Conservation (phyloP, 2,329 filamentous ascomycete species). For the Botrytis byssoidea region DNA sequence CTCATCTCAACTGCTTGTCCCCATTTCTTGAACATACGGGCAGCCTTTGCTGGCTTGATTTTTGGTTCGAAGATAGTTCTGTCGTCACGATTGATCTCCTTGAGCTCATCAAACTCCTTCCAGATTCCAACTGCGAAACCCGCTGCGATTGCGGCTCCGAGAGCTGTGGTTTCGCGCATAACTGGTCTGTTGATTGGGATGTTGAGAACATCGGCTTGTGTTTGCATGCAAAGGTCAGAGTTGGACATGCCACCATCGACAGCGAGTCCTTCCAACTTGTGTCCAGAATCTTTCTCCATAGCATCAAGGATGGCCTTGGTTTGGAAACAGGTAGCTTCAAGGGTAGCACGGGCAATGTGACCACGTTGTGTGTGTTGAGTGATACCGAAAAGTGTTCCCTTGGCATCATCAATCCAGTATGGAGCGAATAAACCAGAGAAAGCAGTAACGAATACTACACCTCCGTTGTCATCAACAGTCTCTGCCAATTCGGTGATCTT, state of each 20-base stretch:
- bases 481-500: constrained; percentile 52
- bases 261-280: constrained; percentile 70
- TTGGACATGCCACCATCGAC: constrained; percentile 91
- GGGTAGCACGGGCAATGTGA: constrained; percentile 83
- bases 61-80: constrained; percentile 66
- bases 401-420: constrained; percentile 92
- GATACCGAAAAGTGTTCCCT: constrained; percentile 80
- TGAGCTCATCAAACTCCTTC: constrained; percentile 70
- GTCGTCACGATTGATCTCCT: constrained; percentile 67
- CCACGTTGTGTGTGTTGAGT: constrained; percentile 82
- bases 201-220: constrained; percentile 79
- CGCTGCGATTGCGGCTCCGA: constrained; percentile 85
- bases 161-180: constrained; percentile 87
- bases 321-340: constrained; percentile 90
- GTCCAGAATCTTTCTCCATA: constrained; percentile 82
- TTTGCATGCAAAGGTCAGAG: constrained; percentile 84
- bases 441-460: constrained; percentile 83
- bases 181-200: constrained; percentile 80
- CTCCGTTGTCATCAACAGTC: constrained; percentile 69
- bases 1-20: constrained; percentile 75
- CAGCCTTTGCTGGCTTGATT: constrained; percentile 57
- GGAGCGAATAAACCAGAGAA: constrained; percentile 90
- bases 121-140: constrained; percentile 81
- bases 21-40: constrained; percentile 67
- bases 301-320: constrained; percentile 88